Base-by-base conservation (phyloP, 1,139 yeast genomes). In the Zhuliangozyma parablackwelliae region DNA sequence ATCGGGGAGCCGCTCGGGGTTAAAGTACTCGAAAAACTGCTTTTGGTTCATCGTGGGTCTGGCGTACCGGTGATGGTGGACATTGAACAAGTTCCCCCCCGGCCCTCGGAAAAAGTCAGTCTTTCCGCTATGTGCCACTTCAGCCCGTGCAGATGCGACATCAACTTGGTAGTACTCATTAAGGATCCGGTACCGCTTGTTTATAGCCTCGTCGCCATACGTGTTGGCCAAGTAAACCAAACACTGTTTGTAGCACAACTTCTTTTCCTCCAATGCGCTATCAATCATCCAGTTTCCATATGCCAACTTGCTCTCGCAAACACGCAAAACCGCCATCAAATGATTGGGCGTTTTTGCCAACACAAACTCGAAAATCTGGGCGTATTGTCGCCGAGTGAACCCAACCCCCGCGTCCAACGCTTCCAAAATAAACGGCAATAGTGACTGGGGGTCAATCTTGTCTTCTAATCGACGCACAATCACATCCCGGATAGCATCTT, bases 301-400 rank as follows among this genome's bases (percentile, higher is more conserved):
- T 2, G 62, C 54, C 35, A 69, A 52, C 39, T 57, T 44, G 10
- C 51, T 43, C 42, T 69, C 74, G 33, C 64, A 53, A 23, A 49
- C 45, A 2, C 39, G 39, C 13, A 69, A 44, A 10, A 58, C 46
- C 8, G 43, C 26, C 11, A 26, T 7, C 3, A 7, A 23, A 3
- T 7, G 7, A 6, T 9, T 2, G 24, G 24, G 24, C 24, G 24
- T 3, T 23, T 7, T 23, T 9, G 7, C 2, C 24, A 23, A 23
- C 24, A 23, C 7, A 9, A 7, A 23, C 24, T 23, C 9, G 24
- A 23, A 23, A 7, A 23, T 23, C 24, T 7, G 9, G 24, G 24
- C 10, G 24, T 23, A 23, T 9, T 23, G 9, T 9, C 10, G 7
- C 24, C 10, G 24, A 9, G 24, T 7, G 10, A 23, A 23, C 9